Base-by-base conservation (phyloP, 108 stramenopile species). In the Nannochloropsis gaditana region DNA sequence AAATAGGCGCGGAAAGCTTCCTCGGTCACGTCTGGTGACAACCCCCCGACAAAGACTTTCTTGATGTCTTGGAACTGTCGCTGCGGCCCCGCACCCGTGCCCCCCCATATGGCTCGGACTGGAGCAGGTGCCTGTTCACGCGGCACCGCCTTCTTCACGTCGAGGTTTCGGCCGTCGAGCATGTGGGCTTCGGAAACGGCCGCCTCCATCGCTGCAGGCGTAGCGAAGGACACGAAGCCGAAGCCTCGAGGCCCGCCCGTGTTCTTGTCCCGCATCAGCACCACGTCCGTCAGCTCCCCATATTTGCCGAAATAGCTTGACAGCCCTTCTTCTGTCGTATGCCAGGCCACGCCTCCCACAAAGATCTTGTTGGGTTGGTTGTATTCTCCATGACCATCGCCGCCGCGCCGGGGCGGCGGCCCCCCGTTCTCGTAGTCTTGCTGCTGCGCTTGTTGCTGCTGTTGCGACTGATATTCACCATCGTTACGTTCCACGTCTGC, bases 81-180 rank as follows among this genome's bases (percentile, higher is more conserved):
- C 45, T 21, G 47, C 80, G 44, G 45, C 11, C 21, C 41, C 11
- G 42, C 47, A 11, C 21, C 83, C 21, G 47, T 83, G 9, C 83
- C 21, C 83, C 83, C 31, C 31, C 47, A 42, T 21, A 85, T 85
- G 86, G 21, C 84, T 47, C 82, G 59, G 2, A 73, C 59, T 73
- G 59, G 59, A 15, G 59, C 59, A 8, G 90, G 90, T 44, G 90
- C 90, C 88, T 88, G 86, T 86, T 91, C 90, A 43, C 90, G 86
- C 59, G 91, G 91, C 50, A 91, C 86, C 84, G 91, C 90, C 44
- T 89, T 82, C 89, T 91, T 91, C 41, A 91, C 91, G 86, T 91
- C 91, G 43, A 91, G 89, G 84, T 87, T 88, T 80, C 91, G 87
- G 45, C 91, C 91, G 84, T 91, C 91, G 43, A 91, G 88, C 44